phyloP scores from a whole-genome alignment of 2,329 filamentous ascomycete genomes.

The Aureobasidium sp. region DNA sequence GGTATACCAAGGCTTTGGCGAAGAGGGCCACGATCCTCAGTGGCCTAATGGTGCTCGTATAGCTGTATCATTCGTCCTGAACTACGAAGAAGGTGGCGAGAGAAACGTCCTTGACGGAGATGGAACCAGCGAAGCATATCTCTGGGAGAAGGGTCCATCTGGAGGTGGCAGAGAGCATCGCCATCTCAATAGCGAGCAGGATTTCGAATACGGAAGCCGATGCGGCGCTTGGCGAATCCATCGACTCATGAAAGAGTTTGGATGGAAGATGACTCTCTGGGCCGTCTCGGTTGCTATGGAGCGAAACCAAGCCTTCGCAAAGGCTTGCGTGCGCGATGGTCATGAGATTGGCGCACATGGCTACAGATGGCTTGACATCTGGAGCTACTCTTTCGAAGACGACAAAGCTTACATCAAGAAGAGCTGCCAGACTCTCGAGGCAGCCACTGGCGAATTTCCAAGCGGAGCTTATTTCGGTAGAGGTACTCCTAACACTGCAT shows the following conservation, averaged over 20 bases:
- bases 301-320: slow-evolving; percentile 32
- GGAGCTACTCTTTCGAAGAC: slow-evolving; percentile 34
- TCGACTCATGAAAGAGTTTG: slow-evolving; percentile 33
- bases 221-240: slow-evolving; percentile 32
- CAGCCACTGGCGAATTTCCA: slow-evolving; percentile 38
- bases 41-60: slow-evolving; percentile 37
- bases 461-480: slow-evolving; percentile 44
- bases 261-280: slow-evolving; percentile 35
- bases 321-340: slow-evolving; percentile 31
- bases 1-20: slow-evolving; percentile 17
- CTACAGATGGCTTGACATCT: slow-evolving; percentile 35
- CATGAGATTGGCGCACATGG: slow-evolving; percentile 36
- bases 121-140: slow-evolving; percentile 29
- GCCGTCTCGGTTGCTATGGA: slow-evolving; percentile 33
- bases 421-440: slow-evolving; percentile 32
- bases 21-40: slow-evolving; percentile 20
- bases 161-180: slow-evolving; percentile 31
- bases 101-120: slow-evolving; percentile 32
- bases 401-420: slow-evolving; percentile 41
- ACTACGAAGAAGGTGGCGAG: slow-evolving; percentile 38
- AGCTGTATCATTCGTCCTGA: slow-evolving; percentile 38
- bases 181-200: slow-evolving; percentile 38
- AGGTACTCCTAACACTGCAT: slow-evolving; percentile 36
- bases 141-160: slow-evolving; percentile 29
- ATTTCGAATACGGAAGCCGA: slow-evolving; percentile 41